phyloP scores from a whole-genome alignment of 495 filamentous ascomycete genomes.

The Tuber aestivum region DNA sequence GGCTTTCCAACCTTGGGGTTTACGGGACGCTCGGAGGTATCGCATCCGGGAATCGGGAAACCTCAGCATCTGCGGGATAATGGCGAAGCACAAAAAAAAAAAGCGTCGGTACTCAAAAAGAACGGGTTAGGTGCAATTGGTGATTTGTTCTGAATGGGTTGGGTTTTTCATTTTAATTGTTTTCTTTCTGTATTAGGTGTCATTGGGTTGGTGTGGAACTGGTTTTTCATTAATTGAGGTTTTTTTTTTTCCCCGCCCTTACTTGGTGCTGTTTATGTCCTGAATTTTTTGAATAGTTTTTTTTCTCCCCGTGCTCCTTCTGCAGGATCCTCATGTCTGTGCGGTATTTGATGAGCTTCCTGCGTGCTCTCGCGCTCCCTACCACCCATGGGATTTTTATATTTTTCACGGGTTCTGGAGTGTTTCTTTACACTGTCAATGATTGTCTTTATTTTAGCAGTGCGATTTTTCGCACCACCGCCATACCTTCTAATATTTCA shows the following conservation, averaged over 20 bases:
- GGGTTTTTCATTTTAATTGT: constrained; percentile 33
- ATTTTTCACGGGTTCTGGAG: neutral
- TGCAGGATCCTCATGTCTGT: neutral
- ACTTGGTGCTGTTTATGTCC: constrained; percentile 22
- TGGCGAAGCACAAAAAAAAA: constrained; percentile 37
- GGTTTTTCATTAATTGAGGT: constrained; percentile 40
- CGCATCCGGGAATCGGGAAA: constrained; percentile 7
- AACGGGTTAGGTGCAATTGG: constrained; percentile 39
- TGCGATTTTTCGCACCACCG: neutral
- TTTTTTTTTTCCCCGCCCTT: constrained; percentile 20
- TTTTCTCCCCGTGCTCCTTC: neutral
- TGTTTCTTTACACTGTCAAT: neutral
- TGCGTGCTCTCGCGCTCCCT: neutral
- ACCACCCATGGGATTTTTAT: neutral
- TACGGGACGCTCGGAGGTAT: neutral
- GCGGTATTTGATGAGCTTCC: neutral
- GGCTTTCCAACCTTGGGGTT: constrained; percentile 24
- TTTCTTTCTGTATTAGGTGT: constrained; percentile 40
- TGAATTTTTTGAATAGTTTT: constrained; percentile 18
- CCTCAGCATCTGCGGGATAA: constrained; percentile 19
- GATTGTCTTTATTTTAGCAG: neutral
- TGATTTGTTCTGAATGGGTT: constrained; percentile 40
- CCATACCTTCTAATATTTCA: neutral
- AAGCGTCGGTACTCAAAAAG: constrained; percentile 36
- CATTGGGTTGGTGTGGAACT: constrained; percentile 42